Evolutionary conservation across 148 eudicot genomes (phyloP), one percentile per base, ranked within the genome.

Genomic region (Arctostaphylos glauca): DNA sequence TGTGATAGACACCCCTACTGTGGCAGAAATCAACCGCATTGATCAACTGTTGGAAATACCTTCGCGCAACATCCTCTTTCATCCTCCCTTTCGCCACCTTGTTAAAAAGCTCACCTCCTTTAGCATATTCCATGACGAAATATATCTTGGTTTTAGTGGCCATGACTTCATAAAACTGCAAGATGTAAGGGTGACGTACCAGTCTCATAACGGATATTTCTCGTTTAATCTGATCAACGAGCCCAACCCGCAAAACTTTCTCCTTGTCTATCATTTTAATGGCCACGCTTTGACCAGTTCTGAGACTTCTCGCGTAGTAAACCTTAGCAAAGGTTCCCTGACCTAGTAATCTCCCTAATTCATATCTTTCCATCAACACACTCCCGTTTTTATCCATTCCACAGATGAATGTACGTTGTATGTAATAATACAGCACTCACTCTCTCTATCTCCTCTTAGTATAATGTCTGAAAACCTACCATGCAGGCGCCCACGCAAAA

Each of bases 251-350:
- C 78, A 86, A 84, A 77, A 94, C 80, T 85, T 91, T 94, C 46
- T 89, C 95, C 81, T 92, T 94, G 80, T 94, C 95, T 58, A 94
- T 88, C 50, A 91, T 81, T 85, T 94, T 94, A 77, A 94, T 91
- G 21, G 98, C 98, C 55, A 92, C 98, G 16, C 94, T 85, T 58
- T 90, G 91, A 78, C 95, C 91, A 3, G 90, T 89, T 54, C 16
- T 48, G 25, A 94, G 47, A 84, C 87, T 87, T 77, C 98, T 88
- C 6, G 86, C 98, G 75, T 85, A 90, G 83, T 91, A 90, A 81
- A 94, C 98, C 84, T 87, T 92, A 12, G 93, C 98, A 83, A 92
- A 94, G 49, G 93, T 90, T 55, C 98, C 98, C 86, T 94, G 98
- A n/a, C 95, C 98, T 0, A 94, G 85, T 70, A 90, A 49, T 82